Percentiles rank a stretch among this genome's conserved stretches.
phyloP scores from a whole-genome alignment of 2,329 filamentous ascomycete genomes.

The Chaetomium sp. region DNA sequence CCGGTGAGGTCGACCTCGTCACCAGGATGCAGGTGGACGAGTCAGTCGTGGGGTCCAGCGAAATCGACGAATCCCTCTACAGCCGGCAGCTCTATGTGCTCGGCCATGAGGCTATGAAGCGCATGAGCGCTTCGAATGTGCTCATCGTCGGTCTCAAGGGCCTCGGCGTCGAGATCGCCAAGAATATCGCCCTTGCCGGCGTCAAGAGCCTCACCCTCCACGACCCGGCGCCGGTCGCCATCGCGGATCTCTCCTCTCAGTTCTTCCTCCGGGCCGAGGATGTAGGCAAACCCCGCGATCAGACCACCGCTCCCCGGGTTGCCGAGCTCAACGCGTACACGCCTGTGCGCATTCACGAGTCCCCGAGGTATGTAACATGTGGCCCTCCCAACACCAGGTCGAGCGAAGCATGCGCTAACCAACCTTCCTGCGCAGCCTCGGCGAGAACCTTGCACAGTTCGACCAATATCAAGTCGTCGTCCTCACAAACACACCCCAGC shows the following conservation, averaged over 20 bases:
- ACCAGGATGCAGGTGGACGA: constrained; percentile 68
- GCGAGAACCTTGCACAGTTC: constrained; percentile 75
- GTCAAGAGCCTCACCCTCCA: constrained; percentile 96
- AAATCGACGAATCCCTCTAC: constrained; percentile 74
- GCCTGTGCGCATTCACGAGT: constrained; percentile 76
- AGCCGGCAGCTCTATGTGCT: constrained; percentile 73
- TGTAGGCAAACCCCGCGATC: constrained; percentile 87
- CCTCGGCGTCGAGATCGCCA: constrained; percentile 95
- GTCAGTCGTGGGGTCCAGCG: constrained; percentile 53
- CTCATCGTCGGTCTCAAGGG: constrained; percentile 91
- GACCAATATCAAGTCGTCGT: constrained; percentile 93
- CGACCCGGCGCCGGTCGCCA: constrained; percentile 80
- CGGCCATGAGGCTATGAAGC: constrained; percentile 89
- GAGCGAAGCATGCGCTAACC: constrained; percentile 17
- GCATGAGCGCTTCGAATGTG: constrained; percentile 95
- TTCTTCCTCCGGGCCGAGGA: constrained; percentile 92
- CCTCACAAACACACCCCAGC: constrained; percentile 79
- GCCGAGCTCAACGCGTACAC: constrained; percentile 97
- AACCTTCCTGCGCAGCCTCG: constrained; percentile 57
- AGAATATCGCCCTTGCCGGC: constrained; percentile 96
- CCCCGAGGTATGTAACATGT: constrained; percentile 49
- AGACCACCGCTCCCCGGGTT: constrained; percentile 83
- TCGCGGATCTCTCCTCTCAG: constrained; percentile 91
- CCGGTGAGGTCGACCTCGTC: constrained; percentile 61
- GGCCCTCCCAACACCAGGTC: no score